Evolutionary conservation across 148 eudicot genomes (phyloP).

Genomic region (Chenopodium quinoa): DNA sequence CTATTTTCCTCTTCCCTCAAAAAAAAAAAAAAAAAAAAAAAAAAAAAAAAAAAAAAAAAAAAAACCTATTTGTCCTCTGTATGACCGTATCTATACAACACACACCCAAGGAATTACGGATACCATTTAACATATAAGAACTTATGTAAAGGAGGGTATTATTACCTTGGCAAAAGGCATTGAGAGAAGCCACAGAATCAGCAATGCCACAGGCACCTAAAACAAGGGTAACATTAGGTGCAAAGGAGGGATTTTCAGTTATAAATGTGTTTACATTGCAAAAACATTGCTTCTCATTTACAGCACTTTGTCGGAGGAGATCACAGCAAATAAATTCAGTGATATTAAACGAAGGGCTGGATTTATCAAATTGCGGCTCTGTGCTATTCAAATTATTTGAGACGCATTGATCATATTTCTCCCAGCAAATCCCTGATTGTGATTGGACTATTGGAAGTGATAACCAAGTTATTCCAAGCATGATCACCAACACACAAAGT

Average conservation of each 20-base stretch:
- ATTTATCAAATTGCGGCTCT: conserved; percentile 9
- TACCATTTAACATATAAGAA: background rate
- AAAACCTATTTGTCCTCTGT: too few species aligned
- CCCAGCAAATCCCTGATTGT: conserved; percentile 16
- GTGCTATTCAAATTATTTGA: background rate
- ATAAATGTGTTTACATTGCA: conserved; percentile 7
- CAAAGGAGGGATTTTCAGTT: conserved; percentile 10
- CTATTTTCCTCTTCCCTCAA: too few species aligned
- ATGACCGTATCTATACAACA: background rate
- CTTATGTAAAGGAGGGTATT: background rate
- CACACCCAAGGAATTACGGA: background rate
- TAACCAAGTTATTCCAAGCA: background rate
- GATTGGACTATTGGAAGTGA: background rate
- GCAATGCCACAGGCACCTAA: conserved; percentile 9
- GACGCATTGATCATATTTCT: background rate
- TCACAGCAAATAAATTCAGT: conserved; percentile 21
- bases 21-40: too few species aligned
- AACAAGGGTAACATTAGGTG: background rate
- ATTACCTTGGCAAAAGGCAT: conserved; percentile 17
- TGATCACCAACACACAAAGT: background rate
- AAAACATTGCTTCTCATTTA: conserved; percentile 19
- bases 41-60: too few species aligned
- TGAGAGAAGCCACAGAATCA: conserved; percentile 15
- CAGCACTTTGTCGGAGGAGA: conserved; percentile 10
- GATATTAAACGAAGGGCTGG: conserved; percentile 19